Percentiles rank a stretch among this genome's conserved stretches.
phyloP scores from a whole-genome alignment of 2,329 filamentous ascomycete species.

The Fusarium sp. region DNA sequence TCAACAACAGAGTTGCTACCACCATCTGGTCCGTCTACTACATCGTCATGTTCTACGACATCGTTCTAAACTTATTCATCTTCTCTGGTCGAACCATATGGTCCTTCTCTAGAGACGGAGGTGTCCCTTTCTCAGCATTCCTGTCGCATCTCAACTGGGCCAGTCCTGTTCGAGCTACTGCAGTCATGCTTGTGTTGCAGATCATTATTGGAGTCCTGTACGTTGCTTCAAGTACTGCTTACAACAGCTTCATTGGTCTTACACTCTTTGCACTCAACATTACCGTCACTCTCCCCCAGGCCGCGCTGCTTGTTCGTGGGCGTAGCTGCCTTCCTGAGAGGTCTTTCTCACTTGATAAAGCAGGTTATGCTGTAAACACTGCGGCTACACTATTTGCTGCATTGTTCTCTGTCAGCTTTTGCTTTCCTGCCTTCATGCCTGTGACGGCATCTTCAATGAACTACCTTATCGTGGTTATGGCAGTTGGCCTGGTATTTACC shows the following conservation, averaged over 20 bases:
- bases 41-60: constrained; percentile 41
- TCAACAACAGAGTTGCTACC: constrained; percentile 36
- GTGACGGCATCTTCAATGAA: constrained; percentile 35
- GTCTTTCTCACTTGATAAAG: constrained; percentile 36
- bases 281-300: constrained; percentile 35
- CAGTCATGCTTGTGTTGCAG: constrained; percentile 41
- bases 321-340: constrained; percentile 36
- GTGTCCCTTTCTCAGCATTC: constrained; percentile 34
- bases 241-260: constrained; percentile 38
- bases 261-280: constrained; percentile 40
- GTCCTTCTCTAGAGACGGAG: constrained; percentile 39
- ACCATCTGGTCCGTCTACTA: constrained; percentile 40
- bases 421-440: constrained; percentile 34
- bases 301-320: constrained; percentile 34
- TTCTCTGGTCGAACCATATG: constrained; percentile 39
- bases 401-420: constrained; percentile 38
- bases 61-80: constrained; percentile 39
- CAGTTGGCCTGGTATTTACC: constrained; percentile 30
- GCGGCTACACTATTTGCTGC: constrained; percentile 33
- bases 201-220: constrained; percentile 38
- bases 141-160: constrained; percentile 33
- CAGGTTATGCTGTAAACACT: constrained; percentile 33
- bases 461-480: constrained; percentile 39
- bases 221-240: constrained; percentile 35
- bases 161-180: constrained; percentile 35